Base-by-base conservation (phyloP, 164 flowering plant species). In the Sextonia rubra region DNA sequence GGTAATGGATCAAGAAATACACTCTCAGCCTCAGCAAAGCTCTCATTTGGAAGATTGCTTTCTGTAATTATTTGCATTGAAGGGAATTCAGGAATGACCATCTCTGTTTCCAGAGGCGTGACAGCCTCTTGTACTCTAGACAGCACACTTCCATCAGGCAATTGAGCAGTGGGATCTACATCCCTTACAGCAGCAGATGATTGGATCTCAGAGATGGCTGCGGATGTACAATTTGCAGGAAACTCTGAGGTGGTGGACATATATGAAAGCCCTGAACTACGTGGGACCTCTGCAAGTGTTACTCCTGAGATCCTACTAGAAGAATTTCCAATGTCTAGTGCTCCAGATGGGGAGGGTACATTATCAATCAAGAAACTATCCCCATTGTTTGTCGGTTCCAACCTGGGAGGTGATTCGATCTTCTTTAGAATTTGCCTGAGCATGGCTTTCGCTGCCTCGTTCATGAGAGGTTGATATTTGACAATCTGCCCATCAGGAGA, bases 381-480 rank as follows among this genome's bases (percentile, higher is more conserved):
- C 9, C 77, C 60, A 60, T 60, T 79, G 61, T 70, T 78, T 11
- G 79, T 78, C 49, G 88, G 64, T 48, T 86, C 91, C 66, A 85
- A 49, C 77, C 81, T 75, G 5, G 88, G 77, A 4, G 88, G 78
- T 73, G 90, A 80, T 47, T 86, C 48, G 66, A 78, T 90, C 12
- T 71, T 30, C 72, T 87, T 86, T 83, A 84, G 72, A 8, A 93
- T 77, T 82, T 92, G 91, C 84, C 83, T 80, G 20, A 92, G 80
- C 90, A 94, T 80, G 72, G 93, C 86, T 79, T 90, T 82, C 23
- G 98, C 86, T n/a, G 91, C 85, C 71, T 92, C 95, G 68, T 86
- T 90, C 82, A 85, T 80, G 60, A 67, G 24, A 32, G 97, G 97
- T 76, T 91, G 94, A 76, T 91, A 92, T 73, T 92, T 91, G 11